Conservation (phyloP, 768 basidiomycete species). For the Leccinum disarticulatum region DNA sequence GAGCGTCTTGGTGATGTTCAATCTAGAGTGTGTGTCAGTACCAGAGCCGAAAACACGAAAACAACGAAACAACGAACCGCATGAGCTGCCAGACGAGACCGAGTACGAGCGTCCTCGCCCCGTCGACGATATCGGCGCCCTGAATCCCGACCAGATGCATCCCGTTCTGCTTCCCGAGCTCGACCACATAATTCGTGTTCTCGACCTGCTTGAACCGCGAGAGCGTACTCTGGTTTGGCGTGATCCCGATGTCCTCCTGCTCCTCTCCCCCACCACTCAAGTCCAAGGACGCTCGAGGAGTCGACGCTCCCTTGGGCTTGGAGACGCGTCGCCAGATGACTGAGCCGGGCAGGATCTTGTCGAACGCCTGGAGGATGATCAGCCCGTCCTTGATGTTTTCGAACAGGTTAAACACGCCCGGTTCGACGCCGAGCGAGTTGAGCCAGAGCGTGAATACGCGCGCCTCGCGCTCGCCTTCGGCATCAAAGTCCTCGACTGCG, state of each 20-base stretch:
- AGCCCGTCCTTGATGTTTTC: conserved; percentile 94
- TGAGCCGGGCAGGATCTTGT: conserved; percentile 89
- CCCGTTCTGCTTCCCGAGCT: conserved; percentile 87
- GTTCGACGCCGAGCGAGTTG: conserved; percentile 95
- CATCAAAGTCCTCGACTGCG: conserved; percentile 94
- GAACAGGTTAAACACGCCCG: conserved; percentile 93
- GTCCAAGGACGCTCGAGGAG: conserved; percentile 36
- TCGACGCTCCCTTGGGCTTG: conserved; percentile 63
- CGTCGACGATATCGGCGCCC: conserved; percentile 96
- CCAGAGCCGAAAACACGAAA: not conserved
- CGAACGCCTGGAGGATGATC: conserved; percentile 92
- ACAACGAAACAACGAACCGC: conserved; percentile 50
- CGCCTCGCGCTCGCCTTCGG: conserved; percentile 97
- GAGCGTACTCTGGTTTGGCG: conserved; percentile 78
- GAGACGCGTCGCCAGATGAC: conserved; percentile 97
- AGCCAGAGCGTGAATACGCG: conserved; percentile 96
- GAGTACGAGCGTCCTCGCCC: conserved; percentile 86
- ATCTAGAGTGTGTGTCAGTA: conserved; percentile 35
- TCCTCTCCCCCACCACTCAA: conserved; percentile 49
- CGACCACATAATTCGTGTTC: conserved; percentile 96
- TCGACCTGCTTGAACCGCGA: conserved; percentile 98
- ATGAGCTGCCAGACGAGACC: conserved; percentile 98
- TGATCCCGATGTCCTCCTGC: conserved; percentile 78
- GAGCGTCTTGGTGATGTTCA: conserved; percentile 91
- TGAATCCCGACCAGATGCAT: conserved; percentile 98